Base-by-base conservation (phyloP, 2,329 filamentous ascomycete genomes). In the Dryadomyces quercivorus region DNA sequence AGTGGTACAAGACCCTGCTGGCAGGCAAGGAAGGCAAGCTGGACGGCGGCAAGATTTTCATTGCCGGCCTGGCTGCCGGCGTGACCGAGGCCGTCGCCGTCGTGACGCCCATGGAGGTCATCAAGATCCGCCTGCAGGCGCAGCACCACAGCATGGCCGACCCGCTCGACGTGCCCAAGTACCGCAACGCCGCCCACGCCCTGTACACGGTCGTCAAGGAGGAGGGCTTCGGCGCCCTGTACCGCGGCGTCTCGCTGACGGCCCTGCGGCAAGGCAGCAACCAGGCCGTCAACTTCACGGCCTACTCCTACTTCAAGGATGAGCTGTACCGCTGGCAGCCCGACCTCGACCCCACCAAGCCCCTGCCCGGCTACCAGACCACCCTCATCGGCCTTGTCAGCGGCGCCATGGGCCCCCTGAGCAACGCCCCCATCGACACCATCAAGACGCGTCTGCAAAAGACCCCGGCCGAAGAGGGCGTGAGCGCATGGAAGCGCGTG, bases 81-180 rank as follows among this genome's bases (percentile, higher is more conserved):
- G 84, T 98, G 18, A 97, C 93, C 20, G 93, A 98, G 78, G 93
- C 93, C 60, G 92, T 98, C 47, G 85, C 88, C 50, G 88, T 98
- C 52, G 93, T 98, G 55, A 96, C 91, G 34, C 93, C 93, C 6
- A 98, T 98, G 93, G 93, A 98, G 75, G 93, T 98, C 58, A 82
- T 98, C 72, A 98, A 98, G 80, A 98, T 98, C 67, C 87, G 93
- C 50, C 81, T 98, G 62, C 93, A 98, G 77, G 92, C 92, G 5
- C 93, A 98, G 73, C 88, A 96, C 74, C 93, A 98, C 81, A 89
- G 83, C 67, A 93, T 98, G 85, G 90, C 93, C 50, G 93, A 98
- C 67, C 93, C 93, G 6, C 84, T 97, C 61, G 93, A 97, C 68
- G 71, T 96, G 9, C 93, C 93, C 60, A 97, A 97, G 74, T 97